Percentiles rank a stretch among this genome's conserved stretches.
Conservation (phyloP, 768 basidiomycete genomes). For the Fibroporia radiculosa region DNA sequence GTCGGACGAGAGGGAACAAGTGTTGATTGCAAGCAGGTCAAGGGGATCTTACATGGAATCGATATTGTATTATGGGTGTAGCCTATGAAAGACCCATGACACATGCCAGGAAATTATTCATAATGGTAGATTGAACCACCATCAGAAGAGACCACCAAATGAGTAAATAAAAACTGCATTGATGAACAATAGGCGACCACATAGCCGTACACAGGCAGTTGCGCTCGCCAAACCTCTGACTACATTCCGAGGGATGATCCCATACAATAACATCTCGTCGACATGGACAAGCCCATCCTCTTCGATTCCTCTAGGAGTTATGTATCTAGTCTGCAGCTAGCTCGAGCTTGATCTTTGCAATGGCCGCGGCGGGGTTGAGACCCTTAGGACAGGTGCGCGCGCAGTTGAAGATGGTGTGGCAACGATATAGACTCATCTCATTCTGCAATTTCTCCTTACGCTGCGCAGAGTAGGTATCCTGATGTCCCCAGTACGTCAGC, state of each 20-base stretch:
- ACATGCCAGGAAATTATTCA: no score
- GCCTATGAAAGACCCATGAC: no score
- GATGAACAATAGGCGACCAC: neutral
- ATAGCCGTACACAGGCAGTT: neutral
- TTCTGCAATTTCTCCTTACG: constrained; percentile 93
- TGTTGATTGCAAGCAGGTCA: no score
- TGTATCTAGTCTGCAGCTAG: constrained; percentile 58
- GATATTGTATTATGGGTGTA: no score
- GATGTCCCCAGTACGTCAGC: constrained; percentile 1
- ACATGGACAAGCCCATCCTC: neutral
- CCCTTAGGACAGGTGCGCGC: constrained; percentile 97
- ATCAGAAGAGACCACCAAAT: no score
- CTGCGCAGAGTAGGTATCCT: constrained; percentile 73
- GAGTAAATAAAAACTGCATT: neutral
- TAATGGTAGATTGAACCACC: no score
- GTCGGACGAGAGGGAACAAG: no score
- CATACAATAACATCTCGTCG: neutral
- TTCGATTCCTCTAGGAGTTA: neutral
- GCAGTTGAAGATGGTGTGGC: constrained; percentile 99
- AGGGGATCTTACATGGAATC: no score
- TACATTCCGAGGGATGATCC: neutral
- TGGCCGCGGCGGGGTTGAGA: constrained; percentile 86
- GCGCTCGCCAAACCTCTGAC: neutral
- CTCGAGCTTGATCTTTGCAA: constrained; percentile 91
- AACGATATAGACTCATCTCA: constrained; percentile 92